Conservation (phyloP, 2,329 filamentous ascomycete species). For the Microsporum audouinii region DNA sequence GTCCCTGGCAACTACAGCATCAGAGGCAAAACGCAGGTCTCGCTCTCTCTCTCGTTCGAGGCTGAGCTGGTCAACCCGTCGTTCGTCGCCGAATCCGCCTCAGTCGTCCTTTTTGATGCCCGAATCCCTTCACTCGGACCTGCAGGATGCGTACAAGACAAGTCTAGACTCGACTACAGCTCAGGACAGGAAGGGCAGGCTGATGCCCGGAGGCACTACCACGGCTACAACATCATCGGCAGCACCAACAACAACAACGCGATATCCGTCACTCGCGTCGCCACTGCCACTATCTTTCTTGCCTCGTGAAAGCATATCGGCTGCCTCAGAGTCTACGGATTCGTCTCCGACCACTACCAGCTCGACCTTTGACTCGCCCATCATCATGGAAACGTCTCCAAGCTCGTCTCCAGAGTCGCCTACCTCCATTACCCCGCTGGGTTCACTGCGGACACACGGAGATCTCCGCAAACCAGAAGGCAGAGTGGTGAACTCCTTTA, state of each 20-base stretch:
- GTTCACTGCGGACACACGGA: background rate
- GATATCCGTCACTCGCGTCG: background rate
- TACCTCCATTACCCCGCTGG: constrained; percentile 55
- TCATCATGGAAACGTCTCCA: constrained; percentile 79
- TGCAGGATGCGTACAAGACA: background rate
- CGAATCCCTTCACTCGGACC: background rate
- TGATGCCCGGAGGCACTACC: background rate
- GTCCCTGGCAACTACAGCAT: background rate
- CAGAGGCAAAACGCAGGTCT: constrained; percentile 5
- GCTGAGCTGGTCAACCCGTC: background rate
- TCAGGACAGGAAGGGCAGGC: constrained; percentile 1
- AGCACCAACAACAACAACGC: background rate
- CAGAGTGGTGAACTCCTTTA: background rate
- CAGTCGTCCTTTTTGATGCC: constrained; percentile 1
- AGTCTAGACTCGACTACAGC: background rate
- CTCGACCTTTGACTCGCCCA: constrained; percentile 83
- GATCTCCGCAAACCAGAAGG: background rate
- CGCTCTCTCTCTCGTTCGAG: constrained; percentile 4
- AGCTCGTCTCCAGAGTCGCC: constrained; percentile 89
- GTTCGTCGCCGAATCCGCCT: background rate
- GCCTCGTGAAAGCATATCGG: constrained; percentile 35
- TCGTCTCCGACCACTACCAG: constrained; percentile 91
- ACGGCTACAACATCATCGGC: background rate
- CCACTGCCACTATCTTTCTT: constrained; percentile 19
- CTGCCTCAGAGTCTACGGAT: constrained; percentile 68